Conservation (phyloP, 2,329 filamentous ascomycete species). For the Lasiodiplodia sp. region DNA sequence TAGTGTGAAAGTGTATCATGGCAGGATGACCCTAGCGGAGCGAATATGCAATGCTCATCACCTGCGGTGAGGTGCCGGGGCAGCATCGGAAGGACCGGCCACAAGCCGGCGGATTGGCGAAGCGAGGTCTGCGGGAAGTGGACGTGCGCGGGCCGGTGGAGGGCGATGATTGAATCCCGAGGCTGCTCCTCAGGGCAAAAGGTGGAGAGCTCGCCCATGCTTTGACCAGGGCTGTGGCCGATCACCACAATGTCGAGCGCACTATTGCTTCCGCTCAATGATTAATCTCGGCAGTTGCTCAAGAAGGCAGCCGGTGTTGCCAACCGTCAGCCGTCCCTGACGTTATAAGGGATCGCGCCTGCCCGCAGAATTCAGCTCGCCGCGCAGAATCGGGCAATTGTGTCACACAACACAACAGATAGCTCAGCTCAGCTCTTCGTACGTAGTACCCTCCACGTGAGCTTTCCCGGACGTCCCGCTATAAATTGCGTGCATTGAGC, state of each 20-base stretch:
- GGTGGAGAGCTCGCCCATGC: slow-evolving; percentile 1
- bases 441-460: not conserved
- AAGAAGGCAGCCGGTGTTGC: not conserved
- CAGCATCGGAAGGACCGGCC: not conserved
- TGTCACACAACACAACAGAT: not conserved
- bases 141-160: slow-evolving; percentile 9
- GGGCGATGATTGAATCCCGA: slow-evolving; percentile 4
- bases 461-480: not conserved
- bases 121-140: slow-evolving; percentile 14
- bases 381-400: not conserved
- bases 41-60: not conserved
- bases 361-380: not conserved
- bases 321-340: not conserved
- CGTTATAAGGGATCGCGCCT: not conserved
- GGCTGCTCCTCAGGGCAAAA: not conserved
- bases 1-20: no score
- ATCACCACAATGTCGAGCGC: slow-evolving; percentile 3
- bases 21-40: not conserved
- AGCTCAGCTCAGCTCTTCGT: not conserved
- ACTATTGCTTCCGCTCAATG: not conserved
- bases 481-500: not conserved
- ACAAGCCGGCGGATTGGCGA: not conserved
- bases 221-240: not conserved
- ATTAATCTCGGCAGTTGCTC: slow-evolving; percentile 22
- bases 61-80: not conserved